These are phyloP conservation scores for Uromyces viciae-fabae DNA, from an alignment of 1,284 basidiomycete genomes.

Conservation along the genomic window DNA sequence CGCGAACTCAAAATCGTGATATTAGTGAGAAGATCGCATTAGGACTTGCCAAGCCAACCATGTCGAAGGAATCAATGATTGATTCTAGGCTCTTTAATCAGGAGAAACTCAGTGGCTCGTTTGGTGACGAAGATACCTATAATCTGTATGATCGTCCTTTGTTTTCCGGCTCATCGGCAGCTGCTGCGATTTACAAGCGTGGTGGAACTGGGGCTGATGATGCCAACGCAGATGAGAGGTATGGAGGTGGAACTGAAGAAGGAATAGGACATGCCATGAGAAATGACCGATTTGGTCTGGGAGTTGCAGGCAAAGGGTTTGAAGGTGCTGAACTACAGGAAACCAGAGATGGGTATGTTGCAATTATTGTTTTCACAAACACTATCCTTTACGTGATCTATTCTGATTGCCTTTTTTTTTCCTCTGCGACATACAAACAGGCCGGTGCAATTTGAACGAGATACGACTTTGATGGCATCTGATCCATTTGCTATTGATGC, in stretches of 20 bases:
- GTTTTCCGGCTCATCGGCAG: conserved; percentile 91
- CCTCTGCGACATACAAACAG: too few relatives aligned
- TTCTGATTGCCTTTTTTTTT: conserved; percentile 50
- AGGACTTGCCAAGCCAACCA: conserved; percentile 90
- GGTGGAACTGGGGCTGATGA: conserved; percentile 63
- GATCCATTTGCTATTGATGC: conserved; percentile 98
- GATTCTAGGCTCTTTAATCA: conserved; percentile 97
- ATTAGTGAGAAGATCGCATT: conserved; percentile 99
- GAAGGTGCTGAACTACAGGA: conserved; percentile 80
- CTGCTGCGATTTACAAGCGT: conserved; percentile 95
- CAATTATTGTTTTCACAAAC: not conserved
- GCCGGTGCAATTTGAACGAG: conserved; percentile 99
- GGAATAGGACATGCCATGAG: conserved; percentile 82
- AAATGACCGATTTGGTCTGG: conserved; percentile 90
- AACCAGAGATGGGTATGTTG: conserved; percentile 58
- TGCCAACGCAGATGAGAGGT: conserved; percentile 63
- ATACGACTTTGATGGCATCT: conserved; percentile 60
- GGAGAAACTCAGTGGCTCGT: conserved; percentile 73
- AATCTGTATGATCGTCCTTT: conserved; percentile 90
- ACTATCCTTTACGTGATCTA: not conserved
- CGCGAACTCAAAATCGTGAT: conserved; percentile 92
- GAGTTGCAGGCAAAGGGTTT: conserved; percentile 73
- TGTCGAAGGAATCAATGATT: conserved; percentile 91
- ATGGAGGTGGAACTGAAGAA: conserved; percentile 88
- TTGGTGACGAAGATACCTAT: conserved; percentile 89